Base-by-base conservation (phyloP, 306 rosid species). In the Luffa acutangula region DNA sequence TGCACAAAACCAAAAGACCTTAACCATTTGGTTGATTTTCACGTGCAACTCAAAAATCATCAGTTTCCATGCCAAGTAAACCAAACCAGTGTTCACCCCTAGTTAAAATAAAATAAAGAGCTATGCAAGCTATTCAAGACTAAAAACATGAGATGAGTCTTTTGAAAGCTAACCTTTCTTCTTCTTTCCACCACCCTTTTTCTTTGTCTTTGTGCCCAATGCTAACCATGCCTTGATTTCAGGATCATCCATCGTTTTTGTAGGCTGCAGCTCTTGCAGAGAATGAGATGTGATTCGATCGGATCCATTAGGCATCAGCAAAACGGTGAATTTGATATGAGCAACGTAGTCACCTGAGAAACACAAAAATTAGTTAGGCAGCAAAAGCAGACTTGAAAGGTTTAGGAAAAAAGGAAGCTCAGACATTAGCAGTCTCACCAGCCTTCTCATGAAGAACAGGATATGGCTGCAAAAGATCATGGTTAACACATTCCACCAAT, bases 401-500 rank as follows among this genome's bases (percentile, higher is more conserved):
- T 3, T 33, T 1, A 63, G 12, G 37, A 34, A 34, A 64, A 52
- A 64, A 64, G n/a, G 9, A 31, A 45, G 39, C 39, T 12, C 9
- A 52, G 49, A 34, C 18, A 36, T 18, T 21, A 58, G 9, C 34
- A 79, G 41, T 4, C 54, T 81, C 87, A 96, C 99, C 99, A 72
- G 96, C 94, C 82, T 96, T 96, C 86, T 96, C 99, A n/a, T 96
- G 99, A 65, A 96, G 88, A 74, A 96, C 99, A 34, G 99, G 99
- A 82, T 96, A 96, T 20, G 99, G 99, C 83, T 96, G 97, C 86
- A 96, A 82, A 60, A 96, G 98, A 25, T 96, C 99, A 41, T 96
- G 99, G 82, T 93, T 96, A 77, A 91, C 90, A 10, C 99, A 96
- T 80, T 96, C 99, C 5, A 90, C 90, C 48, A 96, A 81, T 53